A percentile compares a stretch with the other conserved stretches of the same genome.
phyloP scores from a whole-genome alignment of 257 asterid species.

The Solanum arcanum region DNA sequence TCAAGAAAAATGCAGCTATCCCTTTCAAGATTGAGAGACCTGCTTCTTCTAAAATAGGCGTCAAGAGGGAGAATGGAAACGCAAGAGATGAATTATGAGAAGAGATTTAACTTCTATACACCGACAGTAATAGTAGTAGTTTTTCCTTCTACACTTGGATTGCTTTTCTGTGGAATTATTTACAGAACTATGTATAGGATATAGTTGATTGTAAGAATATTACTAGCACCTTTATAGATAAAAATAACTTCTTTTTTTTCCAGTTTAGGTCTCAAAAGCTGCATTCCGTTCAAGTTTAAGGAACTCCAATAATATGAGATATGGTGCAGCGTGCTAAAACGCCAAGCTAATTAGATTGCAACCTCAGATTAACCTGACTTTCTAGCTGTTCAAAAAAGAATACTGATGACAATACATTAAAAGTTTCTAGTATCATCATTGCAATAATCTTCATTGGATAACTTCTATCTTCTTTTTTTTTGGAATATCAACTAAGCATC shows the following conservation, averaged over 20 bases:
- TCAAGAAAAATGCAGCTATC: constrained; percentile 68
- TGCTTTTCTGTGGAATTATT: not conserved
- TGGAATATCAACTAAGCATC: not conserved
- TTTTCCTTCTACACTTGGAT: not conserved
- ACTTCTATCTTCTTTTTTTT: not conserved
- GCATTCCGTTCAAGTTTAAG: not conserved
- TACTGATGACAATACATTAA: not conserved
- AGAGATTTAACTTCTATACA: not conserved
- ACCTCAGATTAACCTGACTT: not conserved
- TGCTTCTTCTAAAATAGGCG: constrained; percentile 19
- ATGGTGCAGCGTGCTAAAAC: not conserved
- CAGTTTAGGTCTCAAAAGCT: not conserved
- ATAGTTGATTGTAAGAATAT: not conserved
- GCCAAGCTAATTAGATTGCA: not conserved
- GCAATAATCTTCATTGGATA: not conserved
- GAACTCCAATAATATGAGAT: not conserved
- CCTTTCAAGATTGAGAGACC: constrained; percentile 78
- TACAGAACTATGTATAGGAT: not conserved
- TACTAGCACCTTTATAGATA: not conserved
- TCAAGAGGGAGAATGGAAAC: constrained; percentile 14
- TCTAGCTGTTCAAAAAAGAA: not conserved
- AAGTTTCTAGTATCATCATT: not conserved
- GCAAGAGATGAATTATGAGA: constrained; percentile 68
- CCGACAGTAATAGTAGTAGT: not conserved
- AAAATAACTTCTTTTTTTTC: not conserved